Evolutionary conservation across 441 rosid genomes (phyloP).

Genomic region (Populus trichocarpa): DNA sequence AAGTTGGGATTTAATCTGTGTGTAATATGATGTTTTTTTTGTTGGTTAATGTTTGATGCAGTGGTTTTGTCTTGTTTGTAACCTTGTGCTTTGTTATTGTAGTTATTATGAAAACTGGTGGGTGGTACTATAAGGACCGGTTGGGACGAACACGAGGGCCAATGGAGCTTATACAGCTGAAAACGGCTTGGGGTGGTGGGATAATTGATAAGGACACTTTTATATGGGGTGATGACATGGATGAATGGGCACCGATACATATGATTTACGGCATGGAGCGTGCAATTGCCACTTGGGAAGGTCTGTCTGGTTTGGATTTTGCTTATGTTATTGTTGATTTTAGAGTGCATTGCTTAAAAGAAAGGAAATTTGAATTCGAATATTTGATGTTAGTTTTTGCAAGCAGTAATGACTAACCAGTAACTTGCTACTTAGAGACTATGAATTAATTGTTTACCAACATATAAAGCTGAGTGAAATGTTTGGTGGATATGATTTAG

Average conservation of each 20-base stretch:
- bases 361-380: neutral
- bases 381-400: neutral
- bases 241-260: conserved; percentile 96
- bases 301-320: conserved; percentile 31
- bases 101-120: conserved; percentile 89
- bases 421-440: neutral
- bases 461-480: neutral
- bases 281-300: conserved; percentile 97
- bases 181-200: conserved; percentile 94
- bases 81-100: conserved; percentile 3
- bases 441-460: neutral
- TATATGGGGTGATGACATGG: conserved; percentile 92
- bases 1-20: conserved; percentile 23
- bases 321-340: neutral
- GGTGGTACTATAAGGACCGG: conserved; percentile 87
- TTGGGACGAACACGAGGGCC: conserved; percentile 94
- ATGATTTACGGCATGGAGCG: conserved; percentile 92
- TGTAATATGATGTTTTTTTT: neutral
- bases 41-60: neutral
- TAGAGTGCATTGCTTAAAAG: neutral
- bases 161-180: conserved; percentile 79
- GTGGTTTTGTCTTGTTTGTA: neutral
- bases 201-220: conserved; percentile 84
- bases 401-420: neutral
- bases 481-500: neutral